Conservation (phyloP, 495 filamentous ascomycete species). For the Cairneyella variabilis region DNA sequence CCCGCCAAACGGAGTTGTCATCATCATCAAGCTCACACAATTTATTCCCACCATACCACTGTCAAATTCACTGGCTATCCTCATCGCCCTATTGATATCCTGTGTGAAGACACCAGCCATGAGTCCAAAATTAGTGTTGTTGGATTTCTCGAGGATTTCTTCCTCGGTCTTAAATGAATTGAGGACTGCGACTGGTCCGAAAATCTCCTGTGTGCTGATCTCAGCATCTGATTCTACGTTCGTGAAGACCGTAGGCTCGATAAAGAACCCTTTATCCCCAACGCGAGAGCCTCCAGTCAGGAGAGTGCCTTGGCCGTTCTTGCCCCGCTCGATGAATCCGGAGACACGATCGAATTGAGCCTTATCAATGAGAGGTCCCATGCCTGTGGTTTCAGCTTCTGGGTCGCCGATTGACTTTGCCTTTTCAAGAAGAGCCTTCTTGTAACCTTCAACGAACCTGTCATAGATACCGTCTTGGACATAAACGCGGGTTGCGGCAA, state of each 20-base stretch:
- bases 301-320: constrained; percentile 54
- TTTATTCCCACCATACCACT: constrained; percentile 54
- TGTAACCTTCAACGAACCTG: constrained; percentile 37
- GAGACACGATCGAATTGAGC: constrained; percentile 58
- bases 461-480: constrained; percentile 55
- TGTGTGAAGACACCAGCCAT: constrained; percentile 46
- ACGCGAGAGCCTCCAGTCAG: constrained; percentile 51
- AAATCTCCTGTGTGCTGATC: constrained; percentile 49
- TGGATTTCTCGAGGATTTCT: constrained; percentile 45
- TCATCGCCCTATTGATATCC: constrained; percentile 45
- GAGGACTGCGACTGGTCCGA: constrained; percentile 47
- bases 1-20: constrained; percentile 45
- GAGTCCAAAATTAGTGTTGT: constrained; percentile 46
- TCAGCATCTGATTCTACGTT: constrained; percentile 38
- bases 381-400: constrained; percentile 50
- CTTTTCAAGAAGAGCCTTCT: constrained; percentile 28
- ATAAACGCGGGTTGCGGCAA: constrained; percentile 45
- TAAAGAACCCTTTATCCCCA: constrained; percentile 45
- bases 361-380: constrained; percentile 66
- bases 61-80: constrained; percentile 45
- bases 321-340: constrained; percentile 57
- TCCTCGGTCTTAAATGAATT: constrained; percentile 51
- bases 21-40: constrained; percentile 35
- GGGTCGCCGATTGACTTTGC: constrained; percentile 50
- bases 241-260: constrained; percentile 46